phyloP scores from a whole-genome alignment of 768 basidiomycete genomes.

The Pleurotus ostreatus region DNA sequence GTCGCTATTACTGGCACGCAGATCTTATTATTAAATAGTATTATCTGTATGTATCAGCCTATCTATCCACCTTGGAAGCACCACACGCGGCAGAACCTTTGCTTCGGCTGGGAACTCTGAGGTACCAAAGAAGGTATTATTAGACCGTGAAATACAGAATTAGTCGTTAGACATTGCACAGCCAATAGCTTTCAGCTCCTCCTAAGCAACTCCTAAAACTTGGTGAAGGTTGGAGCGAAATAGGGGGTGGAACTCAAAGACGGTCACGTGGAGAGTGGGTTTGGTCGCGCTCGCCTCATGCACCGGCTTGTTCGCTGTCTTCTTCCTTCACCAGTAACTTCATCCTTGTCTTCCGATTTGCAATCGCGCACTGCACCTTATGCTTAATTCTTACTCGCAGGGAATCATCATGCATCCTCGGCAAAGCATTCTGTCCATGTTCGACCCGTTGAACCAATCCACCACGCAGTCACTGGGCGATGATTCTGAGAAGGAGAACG shows the following conservation, averaged over 20 bases:
- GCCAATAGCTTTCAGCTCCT: too few relatives aligned
- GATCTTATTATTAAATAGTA: background rate
- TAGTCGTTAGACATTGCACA: too few relatives aligned
- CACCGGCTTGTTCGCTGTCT: too few relatives aligned
- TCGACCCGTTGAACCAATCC: constrained; percentile 42
- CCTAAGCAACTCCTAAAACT: background rate
- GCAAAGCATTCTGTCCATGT: constrained; percentile 43
- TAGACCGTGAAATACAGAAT: too few relatives aligned
- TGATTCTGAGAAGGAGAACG: constrained; percentile 48
- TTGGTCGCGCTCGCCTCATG: background rate
- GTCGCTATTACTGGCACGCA: too few relatives aligned
- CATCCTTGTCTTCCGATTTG: background rate
- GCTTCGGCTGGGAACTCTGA: too few relatives aligned
- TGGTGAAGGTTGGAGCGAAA: background rate
- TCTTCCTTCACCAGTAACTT: background rate
- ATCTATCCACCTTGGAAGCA: too few relatives aligned
- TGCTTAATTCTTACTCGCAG: too few relatives aligned
- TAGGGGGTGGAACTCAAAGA: background rate
- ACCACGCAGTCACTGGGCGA: constrained; percentile 14
- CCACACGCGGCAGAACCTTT: too few relatives aligned
- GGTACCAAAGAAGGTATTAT: too few relatives aligned
- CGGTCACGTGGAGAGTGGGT: background rate
- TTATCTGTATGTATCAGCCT: background rate
- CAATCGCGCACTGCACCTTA: too few relatives aligned
- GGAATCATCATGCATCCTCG: constrained; percentile 25